These are phyloP conservation scores for Amaranthus cruentus DNA, from an alignment of 148 eudicot species.

Conservation along the genomic window DNA sequence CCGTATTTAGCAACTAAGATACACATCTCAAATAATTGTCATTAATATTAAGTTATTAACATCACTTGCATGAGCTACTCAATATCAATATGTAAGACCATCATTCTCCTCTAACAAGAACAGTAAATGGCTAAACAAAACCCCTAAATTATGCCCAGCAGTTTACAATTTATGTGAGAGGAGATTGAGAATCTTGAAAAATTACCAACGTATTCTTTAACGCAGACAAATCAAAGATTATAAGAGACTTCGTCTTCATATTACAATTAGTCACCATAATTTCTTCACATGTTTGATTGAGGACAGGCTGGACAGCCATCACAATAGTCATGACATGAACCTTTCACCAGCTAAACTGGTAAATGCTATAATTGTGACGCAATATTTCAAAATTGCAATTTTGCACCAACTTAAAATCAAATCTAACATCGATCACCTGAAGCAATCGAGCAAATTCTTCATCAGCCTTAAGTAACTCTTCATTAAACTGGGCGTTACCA, in stretches of 20 bases:
- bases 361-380: neutral
- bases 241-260: no score
- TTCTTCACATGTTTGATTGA: neutral
- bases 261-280: neutral
- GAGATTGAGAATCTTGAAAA: no score
- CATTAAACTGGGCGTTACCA: conserved; percentile 20
- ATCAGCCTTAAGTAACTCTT: conserved; percentile 47
- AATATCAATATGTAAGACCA: no score
- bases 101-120: no score
- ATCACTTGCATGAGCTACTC: no score
- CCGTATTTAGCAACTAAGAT: neutral
- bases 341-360: neutral
- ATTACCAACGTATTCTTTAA: no score
- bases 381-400: neutral
- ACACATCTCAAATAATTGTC: neutral
- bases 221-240: no score
- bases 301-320: neutral
- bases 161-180: no score
- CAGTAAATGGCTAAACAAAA: no score
- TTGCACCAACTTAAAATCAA: neutral
- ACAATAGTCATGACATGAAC: neutral
- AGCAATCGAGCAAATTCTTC: conserved; percentile 84
- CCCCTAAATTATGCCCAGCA: no score
- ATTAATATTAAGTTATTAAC: no score
- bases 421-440: conserved; percentile 49